phyloP scores from a whole-genome alignment of 208 protist species.

The Acanthamoeba pearcei region DNA sequence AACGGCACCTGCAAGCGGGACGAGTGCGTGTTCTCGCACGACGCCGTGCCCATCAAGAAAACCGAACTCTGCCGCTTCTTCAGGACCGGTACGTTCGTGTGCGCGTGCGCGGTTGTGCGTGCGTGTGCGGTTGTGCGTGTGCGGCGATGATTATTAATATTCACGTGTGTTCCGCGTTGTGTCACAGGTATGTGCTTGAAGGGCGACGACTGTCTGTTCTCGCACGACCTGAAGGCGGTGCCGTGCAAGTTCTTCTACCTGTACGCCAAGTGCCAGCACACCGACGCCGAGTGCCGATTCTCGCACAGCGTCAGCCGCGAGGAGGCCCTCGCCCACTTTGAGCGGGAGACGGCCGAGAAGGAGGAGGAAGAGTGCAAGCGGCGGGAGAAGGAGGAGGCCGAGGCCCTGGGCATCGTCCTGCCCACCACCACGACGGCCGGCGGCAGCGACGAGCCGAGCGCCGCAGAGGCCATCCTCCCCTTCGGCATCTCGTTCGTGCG shows the following conservation, averaged over 20 bases:
- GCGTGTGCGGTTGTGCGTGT: neutral
- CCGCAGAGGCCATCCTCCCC: neutral
- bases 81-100: neutral
- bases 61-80: slow-evolving; percentile 49
- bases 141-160: neutral
- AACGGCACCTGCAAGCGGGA: slow-evolving; percentile 36
- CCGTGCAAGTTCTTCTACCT: slow-evolving; percentile 67
- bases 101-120: neutral
- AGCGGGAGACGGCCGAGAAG: neutral
- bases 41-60: slow-evolving; percentile 50
- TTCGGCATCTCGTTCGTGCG: slow-evolving; percentile 19
- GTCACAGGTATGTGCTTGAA: slow-evolving; percentile 9
- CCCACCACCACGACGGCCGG: neutral
- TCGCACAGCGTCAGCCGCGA: slow-evolving; percentile 14
- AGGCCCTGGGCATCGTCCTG: slow-evolving; percentile 1
- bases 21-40: slow-evolving; percentile 31
- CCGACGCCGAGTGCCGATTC: slow-evolving; percentile 36
- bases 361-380: neutral
- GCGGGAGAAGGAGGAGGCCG: neutral
- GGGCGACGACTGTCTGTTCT: slow-evolving; percentile 45
- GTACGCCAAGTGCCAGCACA: slow-evolving; percentile 21
- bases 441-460: neutral
- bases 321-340: slow-evolving; percentile 23
- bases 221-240: slow-evolving; percentile 42
- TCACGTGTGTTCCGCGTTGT: neutral